A percentile compares a stretch with the other conserved stretches of the same genome.
These are phyloP conservation scores for Aspergillus affinis DNA, from an alignment of 495 filamentous ascomycete genomes.

Conservation along the genomic window DNA sequence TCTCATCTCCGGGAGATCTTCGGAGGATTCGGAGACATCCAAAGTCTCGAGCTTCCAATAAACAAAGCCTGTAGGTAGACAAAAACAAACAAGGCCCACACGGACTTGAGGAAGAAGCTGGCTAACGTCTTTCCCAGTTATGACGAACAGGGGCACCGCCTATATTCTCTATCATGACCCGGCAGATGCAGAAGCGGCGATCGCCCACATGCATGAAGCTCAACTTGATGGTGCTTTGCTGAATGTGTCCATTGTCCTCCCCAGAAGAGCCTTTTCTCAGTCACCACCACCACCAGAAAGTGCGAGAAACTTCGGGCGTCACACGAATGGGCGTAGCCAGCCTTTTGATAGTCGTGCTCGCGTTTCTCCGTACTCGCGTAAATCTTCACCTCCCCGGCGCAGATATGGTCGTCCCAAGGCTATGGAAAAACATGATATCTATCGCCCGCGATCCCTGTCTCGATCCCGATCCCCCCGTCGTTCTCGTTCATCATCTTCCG, in stretches of 20 bases:
- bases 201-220: conserved; percentile 97
- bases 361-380: conserved; percentile 25
- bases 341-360: conserved; percentile 28
- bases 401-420: conserved; percentile 39
- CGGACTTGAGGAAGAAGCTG: neutral
- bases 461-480: conserved; percentile 45
- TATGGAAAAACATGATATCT: conserved; percentile 48
- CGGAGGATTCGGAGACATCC: conserved; percentile 80
- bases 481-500: conserved; percentile 35
- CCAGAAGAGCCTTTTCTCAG: conserved; percentile 63
- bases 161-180: conserved; percentile 84
- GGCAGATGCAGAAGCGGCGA: conserved; percentile 80
- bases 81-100: neutral
- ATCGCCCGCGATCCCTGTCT: conserved; percentile 48
- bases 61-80: conserved; percentile 69
- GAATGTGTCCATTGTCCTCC: conserved; percentile 91
- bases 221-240: conserved; percentile 87
- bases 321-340: conserved; percentile 34
- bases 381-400: conserved; percentile 38
- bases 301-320: conserved; percentile 30
- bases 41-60: conserved; percentile 83
- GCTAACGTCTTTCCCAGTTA: conserved; percentile 54
- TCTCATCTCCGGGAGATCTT: conserved; percentile 91
- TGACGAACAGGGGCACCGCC: conserved; percentile 88
- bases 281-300: conserved; percentile 44